Evolutionary conservation across 2,329 filamentous ascomycete genomes (phyloP).

Genomic region (Scolecobasidium constrictum): DNA sequence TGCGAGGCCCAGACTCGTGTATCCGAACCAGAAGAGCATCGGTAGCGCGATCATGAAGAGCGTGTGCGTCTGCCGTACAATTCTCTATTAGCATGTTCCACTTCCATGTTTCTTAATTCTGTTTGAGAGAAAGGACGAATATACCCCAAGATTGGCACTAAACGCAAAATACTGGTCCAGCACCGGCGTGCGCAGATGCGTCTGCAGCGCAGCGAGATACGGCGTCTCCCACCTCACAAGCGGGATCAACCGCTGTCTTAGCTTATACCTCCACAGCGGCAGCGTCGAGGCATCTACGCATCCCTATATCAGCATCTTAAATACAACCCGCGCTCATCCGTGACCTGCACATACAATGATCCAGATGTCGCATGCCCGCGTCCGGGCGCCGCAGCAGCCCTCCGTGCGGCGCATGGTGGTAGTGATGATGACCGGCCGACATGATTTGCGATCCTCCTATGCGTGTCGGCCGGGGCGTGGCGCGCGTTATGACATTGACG

Average conservation of each 20-base stretch:
- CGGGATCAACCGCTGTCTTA: constrained; percentile 74
- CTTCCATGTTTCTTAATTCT: no score
- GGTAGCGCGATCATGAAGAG: constrained; percentile 97
- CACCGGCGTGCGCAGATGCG: constrained; percentile 64
- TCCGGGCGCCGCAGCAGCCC: constrained; percentile 30
- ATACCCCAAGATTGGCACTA: constrained; percentile 86
- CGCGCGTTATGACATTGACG: no score
- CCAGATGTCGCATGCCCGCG: constrained; percentile 68
- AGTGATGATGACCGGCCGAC: neutral
- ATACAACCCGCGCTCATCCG: constrained; percentile 12
- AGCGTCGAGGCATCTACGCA: constrained; percentile 66
- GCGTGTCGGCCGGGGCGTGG: no score
- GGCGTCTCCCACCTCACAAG: constrained; percentile 91
- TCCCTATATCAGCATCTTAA: neutral
- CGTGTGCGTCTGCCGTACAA: no score
- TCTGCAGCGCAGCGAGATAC: constrained; percentile 80
- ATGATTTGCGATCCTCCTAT: no score
- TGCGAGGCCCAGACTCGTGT: constrained; percentile 76
- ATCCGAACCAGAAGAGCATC: constrained; percentile 93
- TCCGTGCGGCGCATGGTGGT: no score
- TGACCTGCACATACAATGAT: constrained; percentile 38
- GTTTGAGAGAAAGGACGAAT: no score
- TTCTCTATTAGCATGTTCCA: no score
- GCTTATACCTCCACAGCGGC: constrained; percentile 75
- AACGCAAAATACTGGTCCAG: constrained; percentile 96